phyloP scores from a whole-genome alignment of 148 eudicot genomes.

The Simmondsia chinensis region DNA sequence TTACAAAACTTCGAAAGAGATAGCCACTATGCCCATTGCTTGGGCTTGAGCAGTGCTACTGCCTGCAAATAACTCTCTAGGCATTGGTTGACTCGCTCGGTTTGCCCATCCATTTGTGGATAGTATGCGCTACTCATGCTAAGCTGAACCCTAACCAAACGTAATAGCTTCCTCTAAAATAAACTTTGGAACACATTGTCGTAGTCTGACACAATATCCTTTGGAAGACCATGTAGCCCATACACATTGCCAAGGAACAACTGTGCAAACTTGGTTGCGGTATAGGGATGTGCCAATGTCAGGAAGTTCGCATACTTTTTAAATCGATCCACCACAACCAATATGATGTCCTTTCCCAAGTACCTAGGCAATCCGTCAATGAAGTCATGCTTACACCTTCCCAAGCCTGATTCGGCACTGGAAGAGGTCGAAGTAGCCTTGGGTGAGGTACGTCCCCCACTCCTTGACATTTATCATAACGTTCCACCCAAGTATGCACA shows the following conservation, averaged over 20 bases:
- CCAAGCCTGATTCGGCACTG: not conserved
- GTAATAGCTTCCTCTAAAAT: not conserved
- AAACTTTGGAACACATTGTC: not conserved
- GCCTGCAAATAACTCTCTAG: no score
- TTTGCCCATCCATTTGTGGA: no score
- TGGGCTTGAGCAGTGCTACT: no score
- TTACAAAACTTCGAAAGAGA: no score
- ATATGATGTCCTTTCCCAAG: not conserved
- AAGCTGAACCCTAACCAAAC: no score
- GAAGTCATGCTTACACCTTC: not conserved
- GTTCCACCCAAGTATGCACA: not conserved
- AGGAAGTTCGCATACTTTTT: slow-evolving; percentile 2
- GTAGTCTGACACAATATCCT: not conserved
- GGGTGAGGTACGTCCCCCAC: not conserved
- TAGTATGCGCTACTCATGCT: no score
- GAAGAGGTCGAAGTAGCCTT: not conserved
- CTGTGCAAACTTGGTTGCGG: not conserved
- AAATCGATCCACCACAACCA: not conserved
- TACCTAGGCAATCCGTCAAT: slow-evolving; percentile 3
- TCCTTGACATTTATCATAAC: not conserved
- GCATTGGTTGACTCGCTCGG: no score
- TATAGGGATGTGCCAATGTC: not conserved
- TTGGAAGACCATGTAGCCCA: slow-evolving; percentile 1
- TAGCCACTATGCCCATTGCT: no score
- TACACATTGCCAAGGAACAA: not conserved